Evolutionary conservation across 1,284 basidiomycete genomes (phyloP).

Genomic region (Mycosarcoma mackinlayi): DNA sequence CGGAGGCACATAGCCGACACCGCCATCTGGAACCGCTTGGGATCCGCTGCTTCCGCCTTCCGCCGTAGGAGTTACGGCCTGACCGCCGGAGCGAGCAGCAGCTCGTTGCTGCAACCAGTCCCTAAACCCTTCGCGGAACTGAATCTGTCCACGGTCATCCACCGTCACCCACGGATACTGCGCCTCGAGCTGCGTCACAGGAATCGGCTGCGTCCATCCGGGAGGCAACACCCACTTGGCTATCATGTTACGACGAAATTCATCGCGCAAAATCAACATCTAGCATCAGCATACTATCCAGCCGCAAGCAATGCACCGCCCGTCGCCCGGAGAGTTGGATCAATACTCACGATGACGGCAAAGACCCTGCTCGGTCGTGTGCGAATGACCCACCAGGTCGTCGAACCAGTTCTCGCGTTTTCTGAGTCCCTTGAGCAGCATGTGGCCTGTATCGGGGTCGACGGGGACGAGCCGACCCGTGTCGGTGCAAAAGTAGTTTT

Average conservation of each 20-base stretch:
- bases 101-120: slow-evolving; percentile 28
- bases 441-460: slow-evolving; percentile 40
- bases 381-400: slow-evolving; percentile 9
- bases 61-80: neutral
- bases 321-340: too few species aligned
- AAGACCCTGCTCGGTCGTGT: slow-evolving; percentile 19
- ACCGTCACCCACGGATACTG: slow-evolving; percentile 45
- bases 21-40: slow-evolving; percentile 15
- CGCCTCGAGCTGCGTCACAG: slow-evolving; percentile 28
- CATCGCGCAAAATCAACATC: neutral
- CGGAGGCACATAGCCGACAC: slow-evolving; percentile 18
- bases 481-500: slow-evolving; percentile 45
- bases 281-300: neutral
- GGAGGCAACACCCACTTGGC: slow-evolving; percentile 37
- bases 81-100: neutral
- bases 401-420: slow-evolving; percentile 21
- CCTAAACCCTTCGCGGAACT: slow-evolving; percentile 23
- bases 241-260: neutral
- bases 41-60: neutral
- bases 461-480: slow-evolving; percentile 33
- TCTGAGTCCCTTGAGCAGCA: slow-evolving; percentile 29
- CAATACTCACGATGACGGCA: slow-evolving; percentile 33
- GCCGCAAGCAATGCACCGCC: neutral
- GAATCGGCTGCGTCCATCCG: slow-evolving; percentile 45
- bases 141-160: slow-evolving; percentile 26